These are phyloP conservation scores for Aurifilum marmelostoma DNA, from an alignment of 2,329 filamentous ascomycete genomes.

Conservation along the genomic window DNA sequence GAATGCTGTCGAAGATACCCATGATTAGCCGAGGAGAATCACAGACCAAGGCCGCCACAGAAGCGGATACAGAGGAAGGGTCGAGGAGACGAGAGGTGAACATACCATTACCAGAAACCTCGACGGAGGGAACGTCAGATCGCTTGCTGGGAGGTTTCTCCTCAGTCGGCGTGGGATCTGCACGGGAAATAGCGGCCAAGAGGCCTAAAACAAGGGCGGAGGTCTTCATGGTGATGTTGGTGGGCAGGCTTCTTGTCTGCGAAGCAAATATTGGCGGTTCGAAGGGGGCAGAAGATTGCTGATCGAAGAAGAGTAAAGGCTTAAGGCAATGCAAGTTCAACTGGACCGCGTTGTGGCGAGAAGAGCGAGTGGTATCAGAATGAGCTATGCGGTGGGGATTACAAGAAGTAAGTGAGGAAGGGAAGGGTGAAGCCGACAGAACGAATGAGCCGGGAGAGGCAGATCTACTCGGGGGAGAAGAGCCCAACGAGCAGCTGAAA, in stretches of 20 bases:
- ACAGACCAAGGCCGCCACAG: neutral
- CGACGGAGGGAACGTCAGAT: conserved; percentile 52
- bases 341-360: neutral
- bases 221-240: conserved; percentile 51
- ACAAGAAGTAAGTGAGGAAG: neutral
- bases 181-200: conserved; percentile 50
- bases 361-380: neutral
- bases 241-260: neutral
- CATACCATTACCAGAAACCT: conserved; percentile 61
- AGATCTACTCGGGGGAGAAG: neutral
- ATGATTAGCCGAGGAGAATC: neutral
- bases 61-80: no score
- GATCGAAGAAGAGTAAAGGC: neutral
- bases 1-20: conserved; percentile 49
- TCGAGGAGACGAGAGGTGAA: neutral
- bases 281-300: no score
- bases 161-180: conserved; percentile 54
- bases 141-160: conserved; percentile 55
- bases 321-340: neutral
- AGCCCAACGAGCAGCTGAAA: neutral
- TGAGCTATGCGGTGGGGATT: neutral
- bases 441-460: conserved; percentile 7
- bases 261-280: neutral
- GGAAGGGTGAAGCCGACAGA: conserved; percentile 4
- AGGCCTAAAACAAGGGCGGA: conserved; percentile 52